phyloP scores from a whole-genome alignment of 352 stramenopile genomes.

The Thraustochytrium striatum region DNA sequence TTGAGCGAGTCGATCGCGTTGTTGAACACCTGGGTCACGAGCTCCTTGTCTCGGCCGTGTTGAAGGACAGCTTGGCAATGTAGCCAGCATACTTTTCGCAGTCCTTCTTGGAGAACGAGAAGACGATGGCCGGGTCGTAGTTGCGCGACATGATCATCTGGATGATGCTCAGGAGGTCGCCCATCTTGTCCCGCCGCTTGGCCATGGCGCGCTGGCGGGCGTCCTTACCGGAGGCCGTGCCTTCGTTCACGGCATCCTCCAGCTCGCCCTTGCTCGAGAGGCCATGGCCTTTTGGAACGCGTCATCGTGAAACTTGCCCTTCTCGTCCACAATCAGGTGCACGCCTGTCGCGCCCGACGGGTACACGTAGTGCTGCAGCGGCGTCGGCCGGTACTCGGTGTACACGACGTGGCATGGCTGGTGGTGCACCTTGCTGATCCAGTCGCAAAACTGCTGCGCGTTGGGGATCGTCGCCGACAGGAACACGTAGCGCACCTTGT shows the following conservation, averaged over 20 bases:
- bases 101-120: slow-evolving; percentile 98
- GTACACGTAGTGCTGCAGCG: slow-evolving; percentile 98
- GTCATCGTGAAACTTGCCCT: slow-evolving; percentile 94
- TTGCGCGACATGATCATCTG: slow-evolving; percentile 95
- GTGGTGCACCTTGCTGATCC: slow-evolving; percentile 98
- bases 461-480: slow-evolving; percentile 98
- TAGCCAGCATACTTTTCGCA: slow-evolving; percentile 78
- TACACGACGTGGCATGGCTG: slow-evolving; percentile 99
- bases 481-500: slow-evolving; percentile 98
- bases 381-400: slow-evolving; percentile 97
- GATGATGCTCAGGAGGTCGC: slow-evolving; percentile 94
- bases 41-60: slow-evolving; percentile 95
- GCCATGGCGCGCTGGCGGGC: slow-evolving; percentile 58
- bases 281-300: slow-evolving; percentile 92
- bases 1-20: slow-evolving; percentile 95
- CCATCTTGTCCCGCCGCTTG: slow-evolving; percentile 49
- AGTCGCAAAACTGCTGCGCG: slow-evolving; percentile 88
- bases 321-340: slow-evolving; percentile 98
- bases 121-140: slow-evolving; percentile 96
- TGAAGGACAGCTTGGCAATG: slow-evolving; percentile 77
- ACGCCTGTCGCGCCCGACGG: slow-evolving; percentile 89
- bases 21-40: slow-evolving; percentile 91
- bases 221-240: slow-evolving; percentile 60
- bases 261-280: slow-evolving; percentile 65
- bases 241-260: slow-evolving; percentile 71